Base-by-base conservation (phyloP, 1,284 basidiomycete species). In the Moesziomyces antarcticus region DNA sequence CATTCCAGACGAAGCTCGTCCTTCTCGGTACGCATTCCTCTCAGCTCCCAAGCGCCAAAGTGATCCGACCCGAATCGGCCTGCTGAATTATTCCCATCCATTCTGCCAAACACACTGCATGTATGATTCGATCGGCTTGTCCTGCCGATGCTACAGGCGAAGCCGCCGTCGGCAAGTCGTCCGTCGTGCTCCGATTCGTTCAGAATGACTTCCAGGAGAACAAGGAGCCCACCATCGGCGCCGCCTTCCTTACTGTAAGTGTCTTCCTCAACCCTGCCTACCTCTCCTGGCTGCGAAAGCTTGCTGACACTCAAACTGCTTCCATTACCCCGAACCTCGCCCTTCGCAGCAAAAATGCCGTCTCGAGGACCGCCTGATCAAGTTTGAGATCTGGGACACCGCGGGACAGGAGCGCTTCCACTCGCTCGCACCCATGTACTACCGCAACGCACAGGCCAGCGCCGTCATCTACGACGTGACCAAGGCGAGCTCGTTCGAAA, bases 151-250 rank as follows among this genome's bases (percentile, higher is more conserved):
- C 18, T 22, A 16, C 55, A 96, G 93, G 96, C 78, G 97, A 99
- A 88, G 94, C 96, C 67, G 96, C 97, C 61, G 97, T 99, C 57
- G 97, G 97, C 73, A 99, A 99, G 88, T 97, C 95, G n/a, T 98
- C 95, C 25, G 91, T 99, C 62, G 97, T 99, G 42, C 89, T 99
- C 68, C 91, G 97, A 85, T 99, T 99, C 84, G 95, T 97, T 85
- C 83, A 91, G 84, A 93, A 96, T 86, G 94, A 96, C 84, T 97
- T 96, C 85, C 93, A 95, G 85, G 89, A 92, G 69, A 95, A 96
- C 88, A 95, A 96, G 86, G 94, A 97, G 83, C 97, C 97, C 14
- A 99, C 97, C 21, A 99, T 99, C 82, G 97, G 96, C 52, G 93
- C 94, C 51, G 94, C 94, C 5, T 97, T 97, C 82, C 58, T 84